Evolutionary conservation across 2,329 filamentous ascomycete species (phyloP), one percentile per base, ranked within the genome.

Genomic region (Trichoderma koningii): DNA sequence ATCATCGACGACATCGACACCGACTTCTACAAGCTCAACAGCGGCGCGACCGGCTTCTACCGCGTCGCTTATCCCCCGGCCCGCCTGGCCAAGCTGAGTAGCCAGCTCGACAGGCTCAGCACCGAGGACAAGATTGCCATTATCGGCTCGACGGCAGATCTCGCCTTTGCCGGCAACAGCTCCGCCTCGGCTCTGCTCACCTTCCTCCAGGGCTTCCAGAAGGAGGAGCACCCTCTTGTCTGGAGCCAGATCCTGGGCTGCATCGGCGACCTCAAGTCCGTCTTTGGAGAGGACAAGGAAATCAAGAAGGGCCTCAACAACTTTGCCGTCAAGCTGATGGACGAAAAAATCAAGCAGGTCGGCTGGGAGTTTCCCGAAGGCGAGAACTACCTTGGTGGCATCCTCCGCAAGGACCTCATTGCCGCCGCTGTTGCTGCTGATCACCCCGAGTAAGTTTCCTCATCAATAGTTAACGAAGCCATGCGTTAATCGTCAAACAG

Each of bases 1-100:
- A 93, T 87, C 14, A 85, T 98, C 65, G 83, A 85, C 55, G 88
- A 89, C 66, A 81, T 96, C 65, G 86, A 92, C 69, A 85, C 89
- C 52, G 84, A 86, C 45, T 97, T 97, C 76, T 99, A 98, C 81
- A 96, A 97, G 80, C 83, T 99, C 72, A 99, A 99, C 81, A 88
- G 89, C 67, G 87, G 94, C 63, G 90, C 94, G 66, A 93, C 89
- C 59, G 94, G 93, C 28, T 97, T 87, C 74, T 98, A 96, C 80
- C 87, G 93, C 67, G 95, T 94, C 55, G 97, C 96, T 78, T 96
- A 98, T 74, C 92, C 95, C 5, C 88, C 92, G n/a, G 83, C 87
- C 68, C 88, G 94, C 55, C 84, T 99, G 47, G 86, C 85, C 45
- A 92, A 92, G 78, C 87, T 99, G 26, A 90, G 91, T 65, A 85